Evolutionary conservation across 768 basidiomycete species (phyloP).

Genomic region (Macrolepiota albuminosa): DNA sequence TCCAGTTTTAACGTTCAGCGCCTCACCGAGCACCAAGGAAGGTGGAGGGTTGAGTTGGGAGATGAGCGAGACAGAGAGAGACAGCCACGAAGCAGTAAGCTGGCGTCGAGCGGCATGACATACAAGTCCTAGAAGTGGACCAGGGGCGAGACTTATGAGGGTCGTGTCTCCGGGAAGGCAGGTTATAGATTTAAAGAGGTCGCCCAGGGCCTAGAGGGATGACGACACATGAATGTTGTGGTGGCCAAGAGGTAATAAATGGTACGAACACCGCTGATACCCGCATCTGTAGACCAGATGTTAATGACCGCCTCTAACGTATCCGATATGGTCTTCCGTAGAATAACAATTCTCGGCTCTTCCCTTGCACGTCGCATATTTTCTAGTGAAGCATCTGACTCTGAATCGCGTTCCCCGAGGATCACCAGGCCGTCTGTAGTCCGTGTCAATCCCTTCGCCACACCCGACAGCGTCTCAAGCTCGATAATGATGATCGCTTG

Average conservation of each 20-base stretch:
- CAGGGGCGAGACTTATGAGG: conserved; percentile 74
- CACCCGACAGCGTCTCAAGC: conserved; percentile 76
- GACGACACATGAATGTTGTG: not conserved
- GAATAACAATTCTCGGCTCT: conserved; percentile 54
- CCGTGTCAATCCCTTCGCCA: conserved; percentile 83
- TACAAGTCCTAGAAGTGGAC: conserved; percentile 75
- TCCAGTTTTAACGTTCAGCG: conserved; percentile 34
- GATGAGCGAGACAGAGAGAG: conserved; percentile 74
- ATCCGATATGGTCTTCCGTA: conserved; percentile 64
- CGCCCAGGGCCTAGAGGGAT: conserved; percentile 60
- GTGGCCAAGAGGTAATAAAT: not conserved
- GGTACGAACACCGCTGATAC: conserved; percentile 65
- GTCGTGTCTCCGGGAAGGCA: conserved; percentile 74
- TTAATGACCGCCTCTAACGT: conserved; percentile 59
- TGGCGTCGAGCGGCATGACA: conserved; percentile 68
- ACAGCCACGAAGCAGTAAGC: conserved; percentile 80
- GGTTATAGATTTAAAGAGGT: conserved; percentile 83
- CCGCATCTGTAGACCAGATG: conserved; percentile 76
- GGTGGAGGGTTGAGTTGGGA: conserved; percentile 78
- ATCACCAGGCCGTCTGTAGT: conserved; percentile 63
- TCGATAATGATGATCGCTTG: conserved; percentile 62
- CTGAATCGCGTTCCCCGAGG: conserved; percentile 50
- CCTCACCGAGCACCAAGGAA: conserved; percentile 24
- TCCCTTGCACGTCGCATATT: conserved; percentile 56
- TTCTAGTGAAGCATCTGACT: conserved; percentile 44